Base-by-base conservation (phyloP, 306 rosid genomes). In the Cucumis cinereus region DNA sequence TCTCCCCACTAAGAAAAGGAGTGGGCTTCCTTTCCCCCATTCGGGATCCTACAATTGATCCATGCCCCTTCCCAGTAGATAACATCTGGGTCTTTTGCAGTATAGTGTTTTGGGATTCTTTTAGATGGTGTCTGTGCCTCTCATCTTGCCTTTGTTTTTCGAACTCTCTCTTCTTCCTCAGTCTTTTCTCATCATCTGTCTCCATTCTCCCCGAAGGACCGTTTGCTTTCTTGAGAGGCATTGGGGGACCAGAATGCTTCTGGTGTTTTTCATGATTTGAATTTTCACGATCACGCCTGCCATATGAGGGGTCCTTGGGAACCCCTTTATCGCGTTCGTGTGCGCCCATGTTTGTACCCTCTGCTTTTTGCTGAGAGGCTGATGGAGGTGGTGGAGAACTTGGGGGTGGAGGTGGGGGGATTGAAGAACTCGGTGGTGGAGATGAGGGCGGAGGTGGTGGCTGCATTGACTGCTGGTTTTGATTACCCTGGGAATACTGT, bases 91-190 rank as follows among this genome's bases (percentile, higher is more conserved):
- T 85, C 84, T 92, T 90, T 14, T 89, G 99, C 77, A 85, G 79
- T 78, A 81, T 88, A 15, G 79, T 87, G 64, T 89, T 84, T 79
- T 91, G 98, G 23, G 98, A 87, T 77, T 94, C 98, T 86, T 89
- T 94, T 81, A 90, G 69, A 78, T 91, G 91, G 68, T 92, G 96
- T 86, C 88, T 88, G 74, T 92, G 97, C 80, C 90, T 94, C 74
- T 91, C 98, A 64, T 91, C 97, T 35, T 94, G 97, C 78, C 87
- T 85, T 49, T 84, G 95, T 85, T 92, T 94, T 84, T 94, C 99
- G 78, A 83, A 86, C 77, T 94, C 99, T 67, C 86, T 92, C 88
- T 86, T 92, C 79, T 89, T 94, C 77, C 98, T 89, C 77, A 84
- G 13, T 84, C 96, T 84, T 83, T 79, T 89, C 63, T 94, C 96